phyloP scores from a whole-genome alignment of 179 eudicot genomes.

The Amaranthus tricolor region DNA sequence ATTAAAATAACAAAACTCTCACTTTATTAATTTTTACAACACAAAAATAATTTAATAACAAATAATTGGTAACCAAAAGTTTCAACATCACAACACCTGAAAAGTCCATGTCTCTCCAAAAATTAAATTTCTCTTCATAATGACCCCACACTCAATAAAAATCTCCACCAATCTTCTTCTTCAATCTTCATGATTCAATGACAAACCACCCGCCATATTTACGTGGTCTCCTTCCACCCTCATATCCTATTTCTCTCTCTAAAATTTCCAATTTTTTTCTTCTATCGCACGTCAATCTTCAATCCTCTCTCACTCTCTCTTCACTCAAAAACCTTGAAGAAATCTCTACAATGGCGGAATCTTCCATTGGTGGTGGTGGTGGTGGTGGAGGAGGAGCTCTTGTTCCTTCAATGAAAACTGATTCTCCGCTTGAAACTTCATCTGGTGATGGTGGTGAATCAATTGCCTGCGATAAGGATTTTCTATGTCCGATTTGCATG shows the following conservation, averaged over 20 bases:
- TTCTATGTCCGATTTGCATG: slow-evolving; percentile 89
- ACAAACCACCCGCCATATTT: slow-evolving; percentile 28
- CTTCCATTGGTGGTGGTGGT: slow-evolving; percentile 20
- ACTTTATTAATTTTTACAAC: too few species aligned
- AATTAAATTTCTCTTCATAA: too few species aligned
- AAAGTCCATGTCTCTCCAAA: too few species aligned
- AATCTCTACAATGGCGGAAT: slow-evolving; percentile 25
- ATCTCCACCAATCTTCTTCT: neutral
- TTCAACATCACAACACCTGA: too few species aligned
- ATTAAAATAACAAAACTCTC: too few species aligned
- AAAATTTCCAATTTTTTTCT: slow-evolving; percentile 2
- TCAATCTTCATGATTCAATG: neutral
- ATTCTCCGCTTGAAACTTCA: slow-evolving; percentile 14
- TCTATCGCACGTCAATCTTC: neutral
- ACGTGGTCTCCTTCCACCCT: slow-evolving; percentile 63
- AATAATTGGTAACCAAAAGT: too few species aligned
- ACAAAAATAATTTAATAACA: too few species aligned
- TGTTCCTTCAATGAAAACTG: slow-evolving; percentile 46
- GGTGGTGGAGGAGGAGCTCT: slow-evolving; percentile 41
- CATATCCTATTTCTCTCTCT: slow-evolving; percentile 32
- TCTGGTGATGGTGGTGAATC: slow-evolving; percentile 6
- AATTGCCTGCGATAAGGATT: slow-evolving; percentile 43
- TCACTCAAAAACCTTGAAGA: neutral
- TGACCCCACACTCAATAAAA: neutral
- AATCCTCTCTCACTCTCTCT: slow-evolving; percentile 9